Percentiles rank a stretch among this genome's conserved stretches.
Evolutionary conservation across 2,329 filamentous ascomycete species (phyloP).

Genomic region (Rhynchosporium graminicola): DNA sequence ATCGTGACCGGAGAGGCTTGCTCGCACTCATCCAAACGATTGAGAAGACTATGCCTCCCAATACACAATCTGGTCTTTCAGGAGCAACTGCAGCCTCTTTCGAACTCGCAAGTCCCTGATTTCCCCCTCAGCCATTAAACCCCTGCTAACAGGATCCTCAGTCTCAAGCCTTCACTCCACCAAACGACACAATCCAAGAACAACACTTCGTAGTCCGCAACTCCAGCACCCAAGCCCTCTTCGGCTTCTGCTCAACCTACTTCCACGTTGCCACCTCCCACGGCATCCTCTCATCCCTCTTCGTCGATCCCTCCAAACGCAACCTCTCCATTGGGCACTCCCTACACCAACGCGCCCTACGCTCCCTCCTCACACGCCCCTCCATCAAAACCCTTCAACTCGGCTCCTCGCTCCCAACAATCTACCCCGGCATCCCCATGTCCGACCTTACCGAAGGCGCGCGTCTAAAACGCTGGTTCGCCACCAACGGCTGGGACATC

Average conservation of each 20-base stretch:
- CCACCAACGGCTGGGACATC: conserved; percentile 85
- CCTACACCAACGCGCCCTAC: conserved; percentile 81
- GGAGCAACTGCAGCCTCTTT: conserved; percentile 75
- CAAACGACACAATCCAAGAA: conserved; percentile 71
- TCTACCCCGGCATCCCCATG: conserved; percentile 84
- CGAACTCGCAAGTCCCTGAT: conserved; percentile 52
- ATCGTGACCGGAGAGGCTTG: conserved; percentile 72
- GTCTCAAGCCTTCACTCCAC: conserved; percentile 14
- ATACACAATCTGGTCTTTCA: conserved; percentile 62
- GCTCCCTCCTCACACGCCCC: conserved; percentile 72
- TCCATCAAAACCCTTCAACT: conserved; percentile 80
- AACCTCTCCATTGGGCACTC: conserved; percentile 90
- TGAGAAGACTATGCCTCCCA: conserved; percentile 65
- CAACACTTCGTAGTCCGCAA: conserved; percentile 91
- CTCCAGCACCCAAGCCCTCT: conserved; percentile 85
- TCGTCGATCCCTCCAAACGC: conserved; percentile 83
- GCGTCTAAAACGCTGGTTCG: conserved; percentile 72
- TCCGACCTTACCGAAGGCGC: conserved; percentile 52
- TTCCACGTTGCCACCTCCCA: conserved; percentile 57
- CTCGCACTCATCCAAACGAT: conserved; percentile 73
- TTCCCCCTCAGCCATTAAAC: too few species aligned
- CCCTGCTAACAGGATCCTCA: conserved; percentile 16
- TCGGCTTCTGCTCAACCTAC: conserved; percentile 91
- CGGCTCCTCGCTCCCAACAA: conserved; percentile 77
- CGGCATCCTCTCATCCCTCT: conserved; percentile 80